Base-by-base conservation (phyloP, 1,284 basidiomycete species). In the Boletellus sp. region DNA sequence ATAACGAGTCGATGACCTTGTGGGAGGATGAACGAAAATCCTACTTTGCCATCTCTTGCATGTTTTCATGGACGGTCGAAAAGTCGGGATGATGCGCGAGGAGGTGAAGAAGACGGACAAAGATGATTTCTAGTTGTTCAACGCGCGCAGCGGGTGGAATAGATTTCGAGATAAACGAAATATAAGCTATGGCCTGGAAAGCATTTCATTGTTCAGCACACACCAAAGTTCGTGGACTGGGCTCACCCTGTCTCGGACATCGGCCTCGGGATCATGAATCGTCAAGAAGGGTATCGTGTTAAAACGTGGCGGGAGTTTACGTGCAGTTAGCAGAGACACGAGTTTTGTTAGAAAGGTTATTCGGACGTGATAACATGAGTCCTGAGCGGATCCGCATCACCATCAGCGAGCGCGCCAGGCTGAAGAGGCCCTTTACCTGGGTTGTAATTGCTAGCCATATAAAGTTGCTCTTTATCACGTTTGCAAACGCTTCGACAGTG, bases 51-150 rank as follows among this genome's bases (percentile, higher is more conserved):
- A 89, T 83, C 56, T 89, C 87, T 41, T 83, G 75, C 26, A 93
- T 67, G 30, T 81, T 81, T 44, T 86, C 83, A 39, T 81, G 77
- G 6, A 73, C 72, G 19, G 75, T 72, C 41, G 74, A 76, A 62
- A 94, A 93, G 69, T 99, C 96, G 2, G 96, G 95, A 70, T 99
- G 96, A 65, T 97, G 93, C 0, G 94, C 90, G 2, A 99, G 76
- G 1, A 96, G 69, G 63, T 95, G 90, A 6, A 99, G 75, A 15
- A 98, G 72, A 5, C 94, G 85, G 30, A 94, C 83, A 60, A 98
- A 90, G 1, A 88, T 82, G 52, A 87, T 73, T 65, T 98, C 96
- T 51, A 96, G 80, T 43, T 83, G 71, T 22, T 84, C 76, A 10
- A 93, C 74, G 37, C 81, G 78, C 22, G 81, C 61, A n/a, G 75